Conservation (phyloP, 768 basidiomycete species). For the Porphyrellus cyaneotinctus region DNA sequence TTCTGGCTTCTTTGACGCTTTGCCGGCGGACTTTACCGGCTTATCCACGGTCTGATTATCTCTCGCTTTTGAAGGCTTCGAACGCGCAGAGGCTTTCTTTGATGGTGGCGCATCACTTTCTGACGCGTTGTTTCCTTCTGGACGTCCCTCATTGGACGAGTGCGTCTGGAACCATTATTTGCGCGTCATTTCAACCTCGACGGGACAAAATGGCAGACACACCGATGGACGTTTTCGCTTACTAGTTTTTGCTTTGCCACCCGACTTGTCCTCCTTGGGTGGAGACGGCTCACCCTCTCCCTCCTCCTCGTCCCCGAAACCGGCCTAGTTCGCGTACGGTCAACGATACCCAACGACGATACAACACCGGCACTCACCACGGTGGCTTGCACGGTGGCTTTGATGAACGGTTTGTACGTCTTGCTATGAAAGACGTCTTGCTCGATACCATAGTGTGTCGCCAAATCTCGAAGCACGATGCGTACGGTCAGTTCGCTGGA, state of each 20-base stretch:
- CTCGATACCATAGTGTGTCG: constrained; percentile 42
- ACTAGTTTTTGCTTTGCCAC: not conserved
- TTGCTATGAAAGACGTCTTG: constrained; percentile 39
- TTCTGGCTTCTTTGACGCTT: constrained; percentile 17
- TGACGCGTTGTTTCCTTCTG: constrained; percentile 2
- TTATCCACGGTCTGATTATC: constrained; percentile 4
- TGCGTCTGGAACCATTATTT: not conserved
- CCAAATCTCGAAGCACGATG: constrained; percentile 48
- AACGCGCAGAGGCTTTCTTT: constrained; percentile 12
- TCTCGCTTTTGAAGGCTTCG: constrained; percentile 11
- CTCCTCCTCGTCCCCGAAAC: constrained; percentile 7
- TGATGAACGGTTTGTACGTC: constrained; percentile 47
- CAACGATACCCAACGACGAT: not conserved
- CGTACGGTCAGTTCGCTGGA: constrained; percentile 41
- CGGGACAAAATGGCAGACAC: not conserved
- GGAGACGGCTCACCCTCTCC: not conserved
- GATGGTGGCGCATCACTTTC: not conserved
- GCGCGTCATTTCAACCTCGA: not conserved
- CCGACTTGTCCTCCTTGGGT: not conserved
- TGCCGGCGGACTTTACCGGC: constrained; percentile 6
- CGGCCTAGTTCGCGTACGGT: constrained; percentile 3
- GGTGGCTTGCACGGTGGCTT: constrained; percentile 23
- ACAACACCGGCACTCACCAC: constrained; percentile 5
- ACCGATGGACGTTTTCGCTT: constrained; percentile 15
- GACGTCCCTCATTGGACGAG: not conserved